A percentile compares a stretch with the other conserved stretches of the same genome.
phyloP scores from a whole-genome alignment of 345 rosid genomes.

The Populus nigra region DNA sequence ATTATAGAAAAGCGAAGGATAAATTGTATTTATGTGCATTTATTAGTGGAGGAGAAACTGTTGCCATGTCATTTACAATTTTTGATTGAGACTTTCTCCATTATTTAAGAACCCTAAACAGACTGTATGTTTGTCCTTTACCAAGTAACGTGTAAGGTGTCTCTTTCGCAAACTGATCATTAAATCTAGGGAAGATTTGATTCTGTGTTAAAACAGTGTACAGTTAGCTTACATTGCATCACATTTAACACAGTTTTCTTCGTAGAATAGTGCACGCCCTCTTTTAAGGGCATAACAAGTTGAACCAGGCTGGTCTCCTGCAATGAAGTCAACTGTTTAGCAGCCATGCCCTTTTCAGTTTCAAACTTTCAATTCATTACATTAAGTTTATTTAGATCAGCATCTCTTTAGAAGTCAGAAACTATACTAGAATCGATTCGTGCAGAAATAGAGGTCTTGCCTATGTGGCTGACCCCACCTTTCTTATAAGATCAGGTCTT shows the following conservation, averaged over 20 bases:
- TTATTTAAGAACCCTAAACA: neutral
- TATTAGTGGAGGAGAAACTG: neutral
- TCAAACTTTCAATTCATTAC: neutral
- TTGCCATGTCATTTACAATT: neutral
- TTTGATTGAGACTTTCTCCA: slow-evolving; percentile 20
- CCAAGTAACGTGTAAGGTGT: slow-evolving; percentile 15
- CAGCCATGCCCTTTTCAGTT: neutral
- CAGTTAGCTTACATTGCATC: slow-evolving; percentile 20
- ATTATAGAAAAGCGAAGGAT: slow-evolving; percentile 1
- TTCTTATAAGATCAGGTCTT: neutral
- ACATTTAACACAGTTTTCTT: slow-evolving; percentile 7
- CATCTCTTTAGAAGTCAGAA: neutral
- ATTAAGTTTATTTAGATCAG: neutral
- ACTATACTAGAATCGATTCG: neutral
- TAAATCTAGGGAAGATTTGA: slow-evolving; percentile 31
- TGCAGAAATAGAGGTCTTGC: neutral
- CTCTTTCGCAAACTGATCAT: slow-evolving; percentile 29
- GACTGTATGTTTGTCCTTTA: slow-evolving; percentile 22
- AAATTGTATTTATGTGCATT: slow-evolving; percentile 5
- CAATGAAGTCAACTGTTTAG: neutral
- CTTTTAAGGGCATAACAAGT: neutral
- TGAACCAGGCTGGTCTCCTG: neutral
- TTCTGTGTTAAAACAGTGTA: slow-evolving; percentile 9
- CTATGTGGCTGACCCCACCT: too few relatives aligned
- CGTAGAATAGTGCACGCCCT: neutral